Conservation (phyloP, 23 red algal species). For the Gracilaria domingensis region DNA sequence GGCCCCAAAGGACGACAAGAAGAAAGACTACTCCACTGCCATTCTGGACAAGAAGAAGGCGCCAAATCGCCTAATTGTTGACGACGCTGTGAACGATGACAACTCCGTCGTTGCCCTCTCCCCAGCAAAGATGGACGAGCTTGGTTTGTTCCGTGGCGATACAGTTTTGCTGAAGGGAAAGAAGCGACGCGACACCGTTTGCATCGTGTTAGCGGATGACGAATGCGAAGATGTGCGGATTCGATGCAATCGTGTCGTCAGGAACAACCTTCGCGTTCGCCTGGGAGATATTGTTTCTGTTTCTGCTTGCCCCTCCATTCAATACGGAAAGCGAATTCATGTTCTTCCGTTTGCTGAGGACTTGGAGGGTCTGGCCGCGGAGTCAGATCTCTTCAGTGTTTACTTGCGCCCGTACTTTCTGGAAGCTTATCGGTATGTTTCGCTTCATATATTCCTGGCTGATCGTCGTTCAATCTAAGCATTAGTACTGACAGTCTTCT, state of each 20-base stretch:
- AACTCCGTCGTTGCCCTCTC: conserved; percentile 95
- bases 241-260: conserved; percentile 91
- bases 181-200: conserved; percentile 96
- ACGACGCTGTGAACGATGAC: conserved; percentile 97
- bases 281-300: conserved; percentile 96
- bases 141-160: conserved; percentile 98
- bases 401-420: conserved; percentile 99
- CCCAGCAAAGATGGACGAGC: conserved; percentile 99
- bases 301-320: conserved; percentile 91
- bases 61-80: conserved; percentile 96
- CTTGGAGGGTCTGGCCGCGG: conserved; percentile 90
- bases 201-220: conserved; percentile 98
- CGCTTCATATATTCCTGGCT: not conserved
- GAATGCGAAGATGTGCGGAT: conserved; percentile 91
- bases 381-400: conserved; percentile 92
- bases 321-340: conserved; percentile 98
- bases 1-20: conserved; percentile 74
- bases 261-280: conserved; percentile 97
- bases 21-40: conserved; percentile 90
- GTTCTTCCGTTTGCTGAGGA: conserved; percentile 98
- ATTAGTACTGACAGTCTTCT: not conserved
- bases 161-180: conserved; percentile 97
- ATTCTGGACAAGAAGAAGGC: conserved; percentile 99
- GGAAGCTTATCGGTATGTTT: conserved; percentile 91
- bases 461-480: not conserved